These are phyloP conservation scores for Fusarium musae DNA, from an alignment of 2,329 filamentous ascomycete species.

Conservation along the genomic window DNA sequence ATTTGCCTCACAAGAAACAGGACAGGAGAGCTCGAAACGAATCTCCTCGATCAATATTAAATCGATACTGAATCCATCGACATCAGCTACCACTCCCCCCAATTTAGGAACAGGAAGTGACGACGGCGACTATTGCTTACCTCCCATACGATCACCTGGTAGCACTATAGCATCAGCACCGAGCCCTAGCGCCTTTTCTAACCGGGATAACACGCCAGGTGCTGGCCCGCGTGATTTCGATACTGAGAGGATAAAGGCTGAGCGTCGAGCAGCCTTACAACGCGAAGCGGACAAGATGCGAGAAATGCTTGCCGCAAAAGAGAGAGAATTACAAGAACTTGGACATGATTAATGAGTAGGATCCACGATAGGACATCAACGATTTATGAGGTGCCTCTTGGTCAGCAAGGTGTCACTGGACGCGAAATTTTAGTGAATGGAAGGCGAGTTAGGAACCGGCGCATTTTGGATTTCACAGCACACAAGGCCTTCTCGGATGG, in stretches of 20 bases:
- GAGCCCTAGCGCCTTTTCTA: slow-evolving; percentile 55
- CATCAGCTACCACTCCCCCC: slow-evolving; percentile 38
- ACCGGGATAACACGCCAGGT: slow-evolving; percentile 45
- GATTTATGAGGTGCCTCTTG: slow-evolving; percentile 42
- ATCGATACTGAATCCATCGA: slow-evolving; percentile 74
- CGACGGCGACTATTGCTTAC: slow-evolving; percentile 54
- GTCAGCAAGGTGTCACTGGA: slow-evolving; percentile 40
- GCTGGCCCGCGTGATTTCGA: slow-evolving; percentile 49
- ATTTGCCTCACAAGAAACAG: slow-evolving; percentile 50
- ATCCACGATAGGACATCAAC: slow-evolving; percentile 34
- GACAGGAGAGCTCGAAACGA: slow-evolving; percentile 65
- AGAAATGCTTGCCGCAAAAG: slow-evolving; percentile 76
- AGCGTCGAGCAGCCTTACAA: slow-evolving; percentile 73
- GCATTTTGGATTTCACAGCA: slow-evolving; percentile 44
- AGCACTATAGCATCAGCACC: slow-evolving; percentile 54
- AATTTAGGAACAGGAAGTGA: slow-evolving; percentile 48
- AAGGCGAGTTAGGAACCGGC: slow-evolving; percentile 29
- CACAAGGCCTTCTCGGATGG: slow-evolving; percentile 6
- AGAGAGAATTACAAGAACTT: slow-evolving; percentile 69
- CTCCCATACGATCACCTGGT: slow-evolving; percentile 57
- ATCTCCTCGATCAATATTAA: slow-evolving; percentile 82
- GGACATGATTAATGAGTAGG: slow-evolving; percentile 42
- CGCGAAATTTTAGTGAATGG: slow-evolving; percentile 23
- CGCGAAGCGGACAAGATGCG: slow-evolving; percentile 82
- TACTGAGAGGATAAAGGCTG: slow-evolving; percentile 65